Percentiles rank a stretch among this genome's conserved stretches.
phyloP scores from a whole-genome alignment of 164 flowering plant genomes.

The Liriodendron chinense region DNA sequence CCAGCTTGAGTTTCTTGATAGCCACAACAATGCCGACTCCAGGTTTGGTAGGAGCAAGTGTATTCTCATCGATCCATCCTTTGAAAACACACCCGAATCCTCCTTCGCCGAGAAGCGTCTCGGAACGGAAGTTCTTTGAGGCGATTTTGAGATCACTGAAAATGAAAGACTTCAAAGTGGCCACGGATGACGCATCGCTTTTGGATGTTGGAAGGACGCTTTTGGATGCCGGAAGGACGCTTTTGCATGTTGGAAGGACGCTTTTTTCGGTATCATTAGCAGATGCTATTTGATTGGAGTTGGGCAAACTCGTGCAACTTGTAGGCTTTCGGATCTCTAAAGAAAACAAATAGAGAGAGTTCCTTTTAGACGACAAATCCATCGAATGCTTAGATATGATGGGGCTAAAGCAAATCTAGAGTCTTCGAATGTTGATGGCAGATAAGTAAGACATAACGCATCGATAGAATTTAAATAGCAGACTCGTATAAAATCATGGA shows the following conservation, averaged over 20 bases:
- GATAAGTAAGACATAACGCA: no score
- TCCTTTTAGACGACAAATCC: not conserved
- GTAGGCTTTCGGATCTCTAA: constrained; percentile 23
- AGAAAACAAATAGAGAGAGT: not conserved
- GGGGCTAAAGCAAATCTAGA: not conserved
- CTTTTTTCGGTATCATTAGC: constrained; percentile 4
- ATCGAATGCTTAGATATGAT: not conserved
- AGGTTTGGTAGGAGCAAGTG: constrained; percentile 19
- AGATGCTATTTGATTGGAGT: constrained; percentile 16
- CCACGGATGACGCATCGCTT: constrained; percentile 21
- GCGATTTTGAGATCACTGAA: constrained; percentile 73
- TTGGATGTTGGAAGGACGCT: constrained; percentile 16
- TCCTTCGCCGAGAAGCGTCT: constrained; percentile 77
- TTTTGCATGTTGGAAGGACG: constrained; percentile 14
- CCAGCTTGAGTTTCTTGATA: constrained; percentile 60
- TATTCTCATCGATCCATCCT: constrained; percentile 62
- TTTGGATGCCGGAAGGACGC: no score
- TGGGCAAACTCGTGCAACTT: constrained; percentile 10
- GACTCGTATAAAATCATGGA: not conserved
- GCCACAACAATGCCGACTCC: constrained; percentile 76
- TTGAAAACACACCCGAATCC: constrained; percentile 89
- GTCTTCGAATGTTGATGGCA: no score
- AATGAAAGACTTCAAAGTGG: constrained; percentile 51
- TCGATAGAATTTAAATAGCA: not conserved
- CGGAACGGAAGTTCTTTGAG: constrained; percentile 65